Evolutionary conservation across 768 basidiomycete species (phyloP).

Genomic region (Pholiota conissans): DNA sequence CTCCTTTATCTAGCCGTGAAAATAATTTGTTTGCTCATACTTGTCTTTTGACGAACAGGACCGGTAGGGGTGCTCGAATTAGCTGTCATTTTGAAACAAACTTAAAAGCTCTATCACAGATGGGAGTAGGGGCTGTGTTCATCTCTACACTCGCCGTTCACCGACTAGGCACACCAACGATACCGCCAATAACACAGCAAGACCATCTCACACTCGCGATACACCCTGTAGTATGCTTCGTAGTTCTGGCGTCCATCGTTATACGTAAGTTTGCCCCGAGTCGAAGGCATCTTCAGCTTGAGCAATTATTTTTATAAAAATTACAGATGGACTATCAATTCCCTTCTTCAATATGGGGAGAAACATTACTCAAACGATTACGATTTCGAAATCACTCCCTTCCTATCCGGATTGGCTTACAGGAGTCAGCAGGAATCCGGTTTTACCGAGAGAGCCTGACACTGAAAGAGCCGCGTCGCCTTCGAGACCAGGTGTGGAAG

Average conservation of each 20-base stretch:
- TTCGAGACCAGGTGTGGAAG: neutral
- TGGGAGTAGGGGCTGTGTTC: conserved; percentile 93
- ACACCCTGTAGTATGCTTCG: conserved; percentile 84
- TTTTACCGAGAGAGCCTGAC: conserved; percentile 11
- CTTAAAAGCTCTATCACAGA: conserved; percentile 40
- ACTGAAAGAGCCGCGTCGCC: neutral
- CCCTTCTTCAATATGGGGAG: conserved; percentile 62
- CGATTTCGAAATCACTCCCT: conserved; percentile 36
- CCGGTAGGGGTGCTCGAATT: conserved; percentile 41
- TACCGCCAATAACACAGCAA: conserved; percentile 64
- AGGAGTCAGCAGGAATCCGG: conserved; percentile 14
- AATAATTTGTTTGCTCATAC: conserved; percentile 1
- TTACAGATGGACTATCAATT: conserved; percentile 72
- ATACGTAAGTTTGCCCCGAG: conserved; percentile 62
- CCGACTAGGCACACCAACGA: conserved; percentile 54
- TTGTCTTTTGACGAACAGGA: conserved; percentile 31
- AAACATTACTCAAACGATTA: conserved; percentile 46
- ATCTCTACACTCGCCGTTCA: conserved; percentile 74
- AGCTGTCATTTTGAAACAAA: conserved; percentile 1
- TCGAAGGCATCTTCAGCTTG: too few species aligned
- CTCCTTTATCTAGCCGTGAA: neutral
- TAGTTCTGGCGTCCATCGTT: conserved; percentile 85
- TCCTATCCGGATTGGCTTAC: conserved; percentile 51
- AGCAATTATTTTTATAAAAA: too few species aligned
- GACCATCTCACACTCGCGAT: conserved; percentile 74